Percentiles rank a stretch among this genome's conserved stretches.
phyloP scores from a whole-genome alignment of 129 eudicot species.

The Tagetes erecta region DNA sequence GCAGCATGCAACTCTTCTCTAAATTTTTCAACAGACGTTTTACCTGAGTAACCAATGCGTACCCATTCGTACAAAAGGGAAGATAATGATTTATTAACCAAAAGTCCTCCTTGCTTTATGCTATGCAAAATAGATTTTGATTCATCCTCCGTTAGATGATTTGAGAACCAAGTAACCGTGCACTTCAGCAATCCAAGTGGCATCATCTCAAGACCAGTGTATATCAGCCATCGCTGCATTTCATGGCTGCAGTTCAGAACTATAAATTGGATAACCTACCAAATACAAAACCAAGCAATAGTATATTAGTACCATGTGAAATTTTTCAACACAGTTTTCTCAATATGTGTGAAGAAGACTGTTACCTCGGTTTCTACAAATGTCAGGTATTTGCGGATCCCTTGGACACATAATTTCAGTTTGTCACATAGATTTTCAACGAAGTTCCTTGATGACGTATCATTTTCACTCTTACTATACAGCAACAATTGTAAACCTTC shows the following conservation, averaged over 20 bases:
- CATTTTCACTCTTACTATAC: slow-evolving; percentile 39
- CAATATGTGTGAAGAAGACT: slow-evolving; percentile 5
- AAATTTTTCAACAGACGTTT: slow-evolving; percentile 52
- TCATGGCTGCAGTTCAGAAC: slow-evolving; percentile 55
- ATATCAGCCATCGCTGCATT: slow-evolving; percentile 61
- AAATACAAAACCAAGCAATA: slow-evolving; percentile 25
- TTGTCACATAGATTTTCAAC: slow-evolving; percentile 54
- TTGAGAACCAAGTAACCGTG: slow-evolving; percentile 75
- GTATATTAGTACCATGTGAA: neutral
- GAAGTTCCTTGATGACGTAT: slow-evolving; percentile 35
- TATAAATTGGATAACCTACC: slow-evolving; percentile 76
- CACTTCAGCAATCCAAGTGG: slow-evolving; percentile 91
- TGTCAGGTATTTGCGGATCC: slow-evolving; percentile 50
- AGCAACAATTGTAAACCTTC: slow-evolving; percentile 60
- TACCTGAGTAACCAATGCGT: slow-evolving; percentile 74
- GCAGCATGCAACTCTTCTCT: slow-evolving; percentile 58
- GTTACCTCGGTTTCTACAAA: slow-evolving; percentile 75
- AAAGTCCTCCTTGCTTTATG: slow-evolving; percentile 49
- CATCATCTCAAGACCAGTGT: slow-evolving; percentile 62
- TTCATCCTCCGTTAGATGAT: slow-evolving; percentile 67
- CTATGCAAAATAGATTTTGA: slow-evolving; percentile 52
- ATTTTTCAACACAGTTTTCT: neutral
- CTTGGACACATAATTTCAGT: slow-evolving; percentile 41
- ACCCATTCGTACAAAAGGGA: slow-evolving; percentile 77
- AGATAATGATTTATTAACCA: slow-evolving; percentile 45